Base-by-base conservation (phyloP, 139 green algal genomes). In the Diplosphaera chodatii region DNA sequence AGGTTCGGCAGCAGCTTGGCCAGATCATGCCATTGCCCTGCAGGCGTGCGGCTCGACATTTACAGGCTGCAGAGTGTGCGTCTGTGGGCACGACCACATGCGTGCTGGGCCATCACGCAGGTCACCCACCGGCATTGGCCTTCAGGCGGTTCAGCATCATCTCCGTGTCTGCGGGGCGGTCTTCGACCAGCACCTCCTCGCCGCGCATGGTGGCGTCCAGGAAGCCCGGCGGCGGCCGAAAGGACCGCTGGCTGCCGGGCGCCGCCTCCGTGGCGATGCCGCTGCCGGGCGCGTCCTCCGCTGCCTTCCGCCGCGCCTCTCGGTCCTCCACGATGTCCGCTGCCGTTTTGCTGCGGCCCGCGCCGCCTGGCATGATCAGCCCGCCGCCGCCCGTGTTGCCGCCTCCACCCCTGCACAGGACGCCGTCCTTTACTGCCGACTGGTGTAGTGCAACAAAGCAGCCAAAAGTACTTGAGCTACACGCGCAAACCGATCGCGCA, bases 181-280 rank as follows among this genome's bases (percentile, higher is more conserved):
- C 31, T 4, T 29, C 20, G 15, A 70, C 40, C 18, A 76, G 65
- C 10, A 77, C 59, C n/a, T 68, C 69, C 28, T 37, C 3, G 32
- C 32, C 32, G 20, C 74, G 0, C 75, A 59, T 59, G 13, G 48
- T 59, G 48, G 48, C 74, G 30, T 93, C 81, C 88, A 95, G 93
- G 80, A 95, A 95, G 28, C 88, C 88, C 2, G 88, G 78, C 1
- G 88, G 89, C 4, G 89, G 89, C 1, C 87, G 71, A 73, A 87
- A 92, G 55, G 48, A 23, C 48, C 48, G 48, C 48, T 81, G 76
- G 64, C 82, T 74, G 4, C 65, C 66, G 31, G 41, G 40, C 23
- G 73, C 41, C 21, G 28, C 48, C 55, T 48, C 41, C 16, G n/a
- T 23, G 32, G 40, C 63, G 32, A 30, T 33, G 67, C 65, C 22